Evolutionary conservation across 495 filamentous ascomycete genomes (phyloP).

Genomic region (Trichoderma parareesei): DNA sequence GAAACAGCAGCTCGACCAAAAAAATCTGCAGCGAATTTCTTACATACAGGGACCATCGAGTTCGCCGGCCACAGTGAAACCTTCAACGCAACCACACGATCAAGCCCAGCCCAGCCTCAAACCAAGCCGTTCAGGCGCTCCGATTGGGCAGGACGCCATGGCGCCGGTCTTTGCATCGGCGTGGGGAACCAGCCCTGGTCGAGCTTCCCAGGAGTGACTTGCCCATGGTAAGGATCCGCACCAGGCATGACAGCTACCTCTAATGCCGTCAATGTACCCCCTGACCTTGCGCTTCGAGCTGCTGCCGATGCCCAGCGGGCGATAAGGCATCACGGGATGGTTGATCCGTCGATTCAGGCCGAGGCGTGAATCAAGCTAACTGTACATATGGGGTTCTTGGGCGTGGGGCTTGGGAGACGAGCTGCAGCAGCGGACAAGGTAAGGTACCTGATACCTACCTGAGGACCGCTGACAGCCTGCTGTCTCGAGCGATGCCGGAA

Average conservation of each 20-base stretch:
- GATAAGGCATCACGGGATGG: neutral
- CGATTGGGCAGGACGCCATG: neutral
- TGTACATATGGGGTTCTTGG: too few relatives aligned
- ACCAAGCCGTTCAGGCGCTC: neutral
- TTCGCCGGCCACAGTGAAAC: neutral
- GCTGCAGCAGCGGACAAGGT: too few relatives aligned
- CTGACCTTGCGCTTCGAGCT: too few relatives aligned
- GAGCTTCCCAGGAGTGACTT: neutral
- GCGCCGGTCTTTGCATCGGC: constrained; percentile 1
- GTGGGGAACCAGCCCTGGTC: neutral
- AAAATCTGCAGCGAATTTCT: too few relatives aligned
- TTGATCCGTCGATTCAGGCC: neutral
- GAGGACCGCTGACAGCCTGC: neutral
- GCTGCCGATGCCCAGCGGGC: neutral
- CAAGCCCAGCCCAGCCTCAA: neutral
- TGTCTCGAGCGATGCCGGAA: too few relatives aligned
- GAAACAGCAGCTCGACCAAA: too few relatives aligned
- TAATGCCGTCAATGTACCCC: neutral
- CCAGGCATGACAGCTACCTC: neutral
- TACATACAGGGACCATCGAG: too few relatives aligned
- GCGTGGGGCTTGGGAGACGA: too few relatives aligned
- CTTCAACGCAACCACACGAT: too few relatives aligned
- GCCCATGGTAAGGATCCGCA: neutral
- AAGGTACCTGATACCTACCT: neutral
- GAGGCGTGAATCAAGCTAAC: neutral